These are phyloP conservation scores for Ramalina intermedia DNA, from an alignment of 495 filamentous ascomycete species.

Conservation along the genomic window DNA sequence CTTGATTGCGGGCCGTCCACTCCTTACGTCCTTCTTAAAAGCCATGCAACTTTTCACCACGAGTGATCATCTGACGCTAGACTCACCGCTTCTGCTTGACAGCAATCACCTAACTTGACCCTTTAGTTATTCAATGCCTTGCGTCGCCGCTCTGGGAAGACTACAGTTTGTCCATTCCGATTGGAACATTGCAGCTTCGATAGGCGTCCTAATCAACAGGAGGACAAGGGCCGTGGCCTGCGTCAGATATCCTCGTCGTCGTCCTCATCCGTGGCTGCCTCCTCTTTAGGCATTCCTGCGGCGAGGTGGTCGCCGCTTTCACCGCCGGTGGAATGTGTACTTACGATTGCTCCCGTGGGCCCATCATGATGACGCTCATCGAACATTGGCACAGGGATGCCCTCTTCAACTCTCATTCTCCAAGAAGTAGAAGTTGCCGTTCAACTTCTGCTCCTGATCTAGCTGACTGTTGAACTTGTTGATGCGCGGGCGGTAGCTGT, in stretches of 20 bases:
- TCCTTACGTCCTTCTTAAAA: no score
- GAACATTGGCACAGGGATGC: slow-evolving; percentile 30
- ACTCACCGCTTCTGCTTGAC: slow-evolving; percentile 8
- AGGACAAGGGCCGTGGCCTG: slow-evolving; percentile 26
- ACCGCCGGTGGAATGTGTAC: slow-evolving; percentile 26
- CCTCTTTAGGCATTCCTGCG: slow-evolving; percentile 27
- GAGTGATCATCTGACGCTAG: no score
- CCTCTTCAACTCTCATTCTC: slow-evolving; percentile 76
- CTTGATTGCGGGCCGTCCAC: no score
- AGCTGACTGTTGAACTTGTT: slow-evolving; percentile 93
- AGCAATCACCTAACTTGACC: slow-evolving; percentile 33
- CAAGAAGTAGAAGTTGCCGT: slow-evolving; percentile 93
- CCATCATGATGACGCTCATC: slow-evolving; percentile 30
- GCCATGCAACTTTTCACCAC: no score
- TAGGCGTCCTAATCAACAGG: slow-evolving; percentile 16
- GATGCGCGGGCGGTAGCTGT: slow-evolving; percentile 90
- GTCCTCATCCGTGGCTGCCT: slow-evolving; percentile 30
- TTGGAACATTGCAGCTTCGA: no score
- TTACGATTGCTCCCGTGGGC: slow-evolving; percentile 17
- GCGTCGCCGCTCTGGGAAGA: no score
- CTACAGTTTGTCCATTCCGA: no score
- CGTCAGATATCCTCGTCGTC: slow-evolving; percentile 36
- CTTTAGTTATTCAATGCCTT: slow-evolving; percentile 10
- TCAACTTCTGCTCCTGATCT: slow-evolving; percentile 92
- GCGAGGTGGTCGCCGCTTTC: slow-evolving; percentile 26